These are phyloP conservation scores for Amphicarpaea edgeworthii DNA, from an alignment of 306 rosid species.

Conservation along the genomic window DNA sequence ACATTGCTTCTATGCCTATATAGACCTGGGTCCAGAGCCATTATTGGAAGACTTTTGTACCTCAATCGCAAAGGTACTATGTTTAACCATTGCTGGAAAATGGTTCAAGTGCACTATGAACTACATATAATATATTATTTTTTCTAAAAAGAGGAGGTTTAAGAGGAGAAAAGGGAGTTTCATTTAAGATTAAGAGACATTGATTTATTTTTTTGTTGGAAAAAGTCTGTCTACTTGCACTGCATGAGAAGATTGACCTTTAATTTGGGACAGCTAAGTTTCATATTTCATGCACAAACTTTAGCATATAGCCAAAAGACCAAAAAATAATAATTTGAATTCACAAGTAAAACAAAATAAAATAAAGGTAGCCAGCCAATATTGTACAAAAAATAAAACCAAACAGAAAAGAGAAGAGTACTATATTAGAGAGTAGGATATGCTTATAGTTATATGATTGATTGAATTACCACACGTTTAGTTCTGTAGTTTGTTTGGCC, in stretches of 20 bases:
- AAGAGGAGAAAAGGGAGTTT: neutral
- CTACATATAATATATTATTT: neutral
- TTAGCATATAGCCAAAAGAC: neutral
- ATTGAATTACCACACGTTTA: neutral
- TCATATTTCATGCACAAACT: conserved; percentile 16
- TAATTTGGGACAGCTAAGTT: conserved; percentile 10
- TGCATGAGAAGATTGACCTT: conserved; percentile 9
- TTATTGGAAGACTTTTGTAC: conserved; percentile 12
- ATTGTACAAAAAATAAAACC: neutral
- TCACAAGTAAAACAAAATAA: conserved; percentile 1
- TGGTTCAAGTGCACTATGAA: conserved; percentile 9
- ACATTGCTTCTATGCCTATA: neutral
- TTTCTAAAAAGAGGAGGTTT: conserved; percentile 12
- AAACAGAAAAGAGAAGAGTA: neutral
- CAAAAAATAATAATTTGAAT: neutral
- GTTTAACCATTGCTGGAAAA: neutral
- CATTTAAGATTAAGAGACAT: neutral
- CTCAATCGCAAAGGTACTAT: conserved; percentile 1
- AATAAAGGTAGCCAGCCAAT: neutral
- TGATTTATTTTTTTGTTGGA: neutral
- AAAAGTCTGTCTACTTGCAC: neutral
- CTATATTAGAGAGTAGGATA: neutral
- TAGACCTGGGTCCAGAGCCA: conserved; percentile 25
- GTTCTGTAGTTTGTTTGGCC: neutral
- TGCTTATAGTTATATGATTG: no score